A percentile compares a stretch with the other conserved stretches of the same genome.
phyloP scores from a whole-genome alignment of 495 filamentous ascomycete genomes.

The Aspergillus baeticus region DNA sequence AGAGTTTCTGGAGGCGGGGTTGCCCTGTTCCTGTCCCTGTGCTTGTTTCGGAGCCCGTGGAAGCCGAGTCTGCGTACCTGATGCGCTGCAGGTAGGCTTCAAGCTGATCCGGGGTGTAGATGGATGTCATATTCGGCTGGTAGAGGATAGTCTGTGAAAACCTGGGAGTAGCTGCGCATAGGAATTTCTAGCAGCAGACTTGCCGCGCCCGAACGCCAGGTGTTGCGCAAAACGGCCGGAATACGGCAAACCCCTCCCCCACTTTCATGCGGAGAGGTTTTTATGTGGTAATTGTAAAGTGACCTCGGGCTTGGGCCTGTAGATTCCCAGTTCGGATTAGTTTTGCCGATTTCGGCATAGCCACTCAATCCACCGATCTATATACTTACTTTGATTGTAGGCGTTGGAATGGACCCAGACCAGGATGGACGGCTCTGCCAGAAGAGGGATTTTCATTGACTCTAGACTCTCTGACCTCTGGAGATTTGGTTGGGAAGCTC shows the following conservation, averaged over 20 bases:
- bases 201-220: too few species aligned
- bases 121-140: conserved; percentile 7
- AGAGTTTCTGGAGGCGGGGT: conserved; percentile 22
- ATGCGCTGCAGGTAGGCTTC: conserved; percentile 37
- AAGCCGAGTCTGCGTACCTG: conserved; percentile 20
- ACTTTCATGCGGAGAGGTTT: too few species aligned
- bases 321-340: too few species aligned
- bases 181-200: too few species aligned
- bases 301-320: too few species aligned
- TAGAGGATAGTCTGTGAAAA: background rate
- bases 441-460: background rate
- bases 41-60: background rate
- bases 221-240: too few species aligned
- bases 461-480: background rate
- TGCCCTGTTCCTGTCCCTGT: background rate
- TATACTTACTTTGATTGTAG: too few species aligned
- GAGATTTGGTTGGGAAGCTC: background rate
- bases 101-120: conserved; percentile 30
- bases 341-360: too few species aligned
- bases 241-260: too few species aligned
- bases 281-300: too few species aligned
- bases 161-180: background rate
- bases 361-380: too few species aligned
- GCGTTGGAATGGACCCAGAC: too few species aligned
- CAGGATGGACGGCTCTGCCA: background rate